Evolutionary conservation across 208 protist genomes (phyloP).

Genomic region (Trypanosoma lewisi): DNA sequence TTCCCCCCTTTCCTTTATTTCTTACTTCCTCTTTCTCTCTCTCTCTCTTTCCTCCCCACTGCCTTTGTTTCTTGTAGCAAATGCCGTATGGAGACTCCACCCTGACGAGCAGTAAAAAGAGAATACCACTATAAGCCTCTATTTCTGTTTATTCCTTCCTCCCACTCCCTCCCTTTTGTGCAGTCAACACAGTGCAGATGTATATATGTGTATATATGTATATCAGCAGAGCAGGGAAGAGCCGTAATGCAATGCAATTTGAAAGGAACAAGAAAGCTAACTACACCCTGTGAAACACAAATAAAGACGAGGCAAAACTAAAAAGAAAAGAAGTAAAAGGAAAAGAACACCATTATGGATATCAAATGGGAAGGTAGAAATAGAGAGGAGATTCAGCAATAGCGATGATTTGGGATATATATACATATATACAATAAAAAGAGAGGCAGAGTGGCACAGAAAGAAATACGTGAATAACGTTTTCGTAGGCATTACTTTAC

Average conservation of each 20-base stretch:
- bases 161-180: not conserved
- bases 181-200: not conserved
- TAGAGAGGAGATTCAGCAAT: no score
- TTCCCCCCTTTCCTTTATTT: not conserved
- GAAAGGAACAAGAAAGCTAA: constrained; percentile 11
- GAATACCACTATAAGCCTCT: not conserved
- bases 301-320: constrained; percentile 9
- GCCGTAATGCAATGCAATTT: no score
- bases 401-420: no score
- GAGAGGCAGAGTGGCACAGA: not conserved
- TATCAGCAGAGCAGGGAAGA: not conserved
- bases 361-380: not conserved
- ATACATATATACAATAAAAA: no score
- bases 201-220: not conserved
- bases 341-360: not conserved
- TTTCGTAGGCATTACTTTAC: no score
- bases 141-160: not conserved
- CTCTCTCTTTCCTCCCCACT: not conserved
- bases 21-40: not conserved
- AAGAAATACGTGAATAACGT: not conserved
- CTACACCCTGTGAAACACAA: constrained; percentile 1
- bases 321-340: constrained; percentile 8
- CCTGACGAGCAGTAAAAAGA: no score
- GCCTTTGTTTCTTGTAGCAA: not conserved
- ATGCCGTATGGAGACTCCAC: no score